Base-by-base conservation (phyloP, 1,284 basidiomycete genomes). In the Mycena sp. region DNA sequence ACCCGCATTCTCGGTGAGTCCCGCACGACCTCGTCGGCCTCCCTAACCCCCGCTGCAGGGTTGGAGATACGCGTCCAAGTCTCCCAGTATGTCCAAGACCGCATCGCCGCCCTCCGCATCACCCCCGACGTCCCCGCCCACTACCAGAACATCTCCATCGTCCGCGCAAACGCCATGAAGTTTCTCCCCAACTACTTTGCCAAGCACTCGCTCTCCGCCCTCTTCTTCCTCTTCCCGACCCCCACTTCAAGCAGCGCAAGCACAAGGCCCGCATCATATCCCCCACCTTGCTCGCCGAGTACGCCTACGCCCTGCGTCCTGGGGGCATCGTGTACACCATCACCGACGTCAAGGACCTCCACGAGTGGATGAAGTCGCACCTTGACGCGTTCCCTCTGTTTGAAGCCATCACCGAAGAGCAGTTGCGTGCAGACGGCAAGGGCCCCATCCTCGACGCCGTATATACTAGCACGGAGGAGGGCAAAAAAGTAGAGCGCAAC, bases 191-290 rank as follows among this genome's bases (percentile, higher is more conserved):
- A 99, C 80, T 99, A 96, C 79, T 98, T 99, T 78, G 76, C 85
- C 12, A 96, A 96, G 74, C 90, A 90, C 64, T 97, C 98, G 69
- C 83, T 98, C 51, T 90, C 91, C 32, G 93, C 98, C 65, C 85
- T 99, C 65, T 99, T 99, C 81, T 99, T 99, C 83, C 87, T 99
- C 64, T 99, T 99, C 78, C 98, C 32, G 98, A 99, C 78, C 98
- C 98, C 0, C 98, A 99, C 78, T 99, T 99, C 86, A 99, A 99
- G 78, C 85, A 88, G 19, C 90, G 96, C 70, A 99, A 99, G 77
- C 97, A 99, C 84, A 99, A 99, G 81, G 97, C 97, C 6, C 89
- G 98, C 69, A 99, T 99, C 74, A 96, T 98, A 72, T 98, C 96
- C 5, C 94, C 95, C 2, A 96, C 96, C 1, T 85, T 99, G 28